Evolutionary conservation across 345 rosid species (phyloP), one percentile per base, ranked within the genome.

Genomic region (Moringa oleifera): DNA sequence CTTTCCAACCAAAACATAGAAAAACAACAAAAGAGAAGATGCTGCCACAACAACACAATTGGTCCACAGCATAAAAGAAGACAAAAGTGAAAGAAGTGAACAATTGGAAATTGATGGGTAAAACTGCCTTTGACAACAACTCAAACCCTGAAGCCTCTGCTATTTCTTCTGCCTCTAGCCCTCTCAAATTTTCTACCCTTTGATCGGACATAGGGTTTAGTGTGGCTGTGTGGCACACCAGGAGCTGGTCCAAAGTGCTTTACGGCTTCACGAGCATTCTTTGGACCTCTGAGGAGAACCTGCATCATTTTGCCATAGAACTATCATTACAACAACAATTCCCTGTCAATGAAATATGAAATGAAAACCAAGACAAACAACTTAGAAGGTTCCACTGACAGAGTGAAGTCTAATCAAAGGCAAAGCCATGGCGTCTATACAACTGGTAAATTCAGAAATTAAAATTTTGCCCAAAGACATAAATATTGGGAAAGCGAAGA

Each of bases 231-330:
- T 17, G 93, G 93, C 55, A 86, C 90, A 75, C 93, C 89, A 24
- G 93, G 93, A 36, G 93, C 93, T 4, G 87, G 87, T 56, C 93
- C 93, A 46, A 86, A 86, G 72, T 86, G 93, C 67, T 86, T 86
- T 66, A 84, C 90, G 0, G 87, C 90, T 71, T 86, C 90, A 54
- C 90, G 83, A 51, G 83, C 72, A 68, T 79, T 86, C 87, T 86
- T 86, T 7, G 90, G 90, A 41, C 90, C 90, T 64, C 93, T 73
- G 22, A 86, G 82, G 46, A 86, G 86, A 70, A 86, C 75, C 89
- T 86, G 62, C 20, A 53, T 20, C 22, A 57, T 57, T 56, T 41
- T 7, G 47, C 47, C 6, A 41, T 9, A 41, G 12, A 15, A 4
- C 2, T 28, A 28, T 3, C 33, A 28, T 28, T 28, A 28, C 3